Evolutionary conservation across 176 grass and related monocot genomes (phyloP), one percentile per base, ranked within the genome.

Genomic region (Oryza officinalis): DNA sequence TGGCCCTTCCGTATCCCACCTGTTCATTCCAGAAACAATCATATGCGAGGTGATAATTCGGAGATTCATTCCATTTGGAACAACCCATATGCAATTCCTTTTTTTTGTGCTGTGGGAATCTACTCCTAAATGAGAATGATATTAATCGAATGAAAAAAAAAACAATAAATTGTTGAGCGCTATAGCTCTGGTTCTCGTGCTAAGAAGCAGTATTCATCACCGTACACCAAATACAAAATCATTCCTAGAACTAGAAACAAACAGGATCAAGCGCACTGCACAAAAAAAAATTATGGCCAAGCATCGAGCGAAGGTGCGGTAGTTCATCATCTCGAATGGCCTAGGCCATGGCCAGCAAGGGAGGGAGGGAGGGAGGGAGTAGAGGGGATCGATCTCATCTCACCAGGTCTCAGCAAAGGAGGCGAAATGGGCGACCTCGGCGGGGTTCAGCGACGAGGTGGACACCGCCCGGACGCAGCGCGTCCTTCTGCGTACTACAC

Each of bases 1-100:
- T 81, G 96, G 96, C 32, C 93, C 96, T 66, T 93, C 28, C 9
- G 80, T 77, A 70, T 98, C 96, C 96, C 96, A 98, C 96, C 96
- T 98, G 75, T 77, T 83, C 45, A 89, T 86, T 74, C 13, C 82
- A 83, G 71, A 81, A 75, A 60, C 26, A 74, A 26, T 23, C 40
- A 37, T 31, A 61, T 41, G 25, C 6, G 74, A 82, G 25, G 66
- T 12, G 22, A 69, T 37, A 63, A 46, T 2, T 38, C 71, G 71
- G 22, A 63, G 22, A 22, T 50, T 10, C 1, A 27, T 72, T 71
- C n/a, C 38, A 3, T 33, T 67, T 68, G 26, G 28, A 61, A 59
- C 61, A 72, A 35, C 65, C 25, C 45, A 78, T 63, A 35, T 23
- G 28, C 10, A 70, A 31, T 32, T 43, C 44, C 20, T 49, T 3